Percentiles rank a stretch among this genome's conserved stretches.
Evolutionary conservation across 2,329 filamentous ascomycete species (phyloP).

Genomic region (Alternaria conjuncta): DNA sequence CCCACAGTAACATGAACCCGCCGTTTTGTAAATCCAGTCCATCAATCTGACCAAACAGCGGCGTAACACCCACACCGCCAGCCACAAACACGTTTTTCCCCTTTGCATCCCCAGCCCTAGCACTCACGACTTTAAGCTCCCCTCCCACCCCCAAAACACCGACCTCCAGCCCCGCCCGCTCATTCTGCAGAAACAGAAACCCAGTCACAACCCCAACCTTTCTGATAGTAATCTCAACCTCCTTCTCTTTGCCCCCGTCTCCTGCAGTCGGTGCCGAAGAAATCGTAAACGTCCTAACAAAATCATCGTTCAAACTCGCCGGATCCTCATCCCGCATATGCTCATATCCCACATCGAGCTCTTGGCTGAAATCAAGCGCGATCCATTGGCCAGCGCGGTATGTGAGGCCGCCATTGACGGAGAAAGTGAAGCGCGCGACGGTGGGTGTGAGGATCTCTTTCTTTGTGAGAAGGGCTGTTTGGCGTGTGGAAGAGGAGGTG

Average conservation of each 20-base stretch:
- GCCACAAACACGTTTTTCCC: conserved; percentile 68
- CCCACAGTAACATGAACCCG: conserved; percentile 70
- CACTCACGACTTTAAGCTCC: conserved; percentile 57
- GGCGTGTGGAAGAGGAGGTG: conserved; percentile 8
- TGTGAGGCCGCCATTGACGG: conserved; percentile 47
- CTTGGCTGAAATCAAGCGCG: conserved; percentile 72
- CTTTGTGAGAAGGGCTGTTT: conserved; percentile 63
- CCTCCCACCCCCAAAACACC: conserved; percentile 78
- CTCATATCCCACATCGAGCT: conserved; percentile 75
- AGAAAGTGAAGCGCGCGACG: conserved; percentile 70
- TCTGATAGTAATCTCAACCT: conserved; percentile 76
- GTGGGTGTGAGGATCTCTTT: conserved; percentile 69
- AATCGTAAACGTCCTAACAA: conserved; percentile 81
- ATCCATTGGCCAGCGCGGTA: conserved; percentile 80
- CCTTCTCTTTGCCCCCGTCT: conserved; percentile 35
- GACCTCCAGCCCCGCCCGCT: conserved; percentile 63
- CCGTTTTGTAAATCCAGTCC: conserved; percentile 10
- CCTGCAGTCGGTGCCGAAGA: conserved; percentile 61
- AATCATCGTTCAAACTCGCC: conserved; percentile 82
- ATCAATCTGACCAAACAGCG: conserved; percentile 72
- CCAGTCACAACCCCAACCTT: conserved; percentile 72
- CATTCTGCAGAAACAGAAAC: conserved; percentile 67
- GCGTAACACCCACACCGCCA: conserved; percentile 84
- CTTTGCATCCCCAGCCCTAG: conserved; percentile 12
- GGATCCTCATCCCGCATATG: conserved; percentile 88